Evolutionary conservation across 768 basidiomycete species (phyloP).

Genomic region (Lactarius deliciosus): DNA sequence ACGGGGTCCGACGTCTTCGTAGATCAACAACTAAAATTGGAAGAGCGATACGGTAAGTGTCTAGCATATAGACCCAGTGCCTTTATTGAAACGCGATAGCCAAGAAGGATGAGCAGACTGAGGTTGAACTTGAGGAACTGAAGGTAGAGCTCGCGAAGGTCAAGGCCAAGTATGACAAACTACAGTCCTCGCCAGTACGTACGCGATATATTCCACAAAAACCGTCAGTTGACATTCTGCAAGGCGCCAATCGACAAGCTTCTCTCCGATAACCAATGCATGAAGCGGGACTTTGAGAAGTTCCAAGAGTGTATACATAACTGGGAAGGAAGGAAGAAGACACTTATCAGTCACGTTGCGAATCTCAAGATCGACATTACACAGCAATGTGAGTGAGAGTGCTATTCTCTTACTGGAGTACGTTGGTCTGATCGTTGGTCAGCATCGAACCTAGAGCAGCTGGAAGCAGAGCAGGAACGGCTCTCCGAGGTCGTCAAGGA

Average conservation of each 20-base stretch:
- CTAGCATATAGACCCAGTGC: background rate
- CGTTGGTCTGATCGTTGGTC: background rate
- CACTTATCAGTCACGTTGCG: conserved; percentile 63
- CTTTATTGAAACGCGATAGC: conserved; percentile 40
- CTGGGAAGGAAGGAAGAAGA: conserved; percentile 67
- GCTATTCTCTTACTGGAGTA: background rate
- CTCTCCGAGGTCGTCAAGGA: conserved; percentile 68
- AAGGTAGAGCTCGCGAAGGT: conserved; percentile 47
- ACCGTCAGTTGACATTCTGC: conserved; percentile 4
- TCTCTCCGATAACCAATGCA: conserved; percentile 57
- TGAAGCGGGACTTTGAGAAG: conserved; percentile 75
- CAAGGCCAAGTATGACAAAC: conserved; percentile 53
- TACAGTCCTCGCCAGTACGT: conserved; percentile 62
- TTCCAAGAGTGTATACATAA: conserved; percentile 73
- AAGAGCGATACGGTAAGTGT: conserved; percentile 71
- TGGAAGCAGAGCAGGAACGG: conserved; percentile 62
- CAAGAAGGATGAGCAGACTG: conserved; percentile 68
- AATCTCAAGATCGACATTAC: conserved; percentile 64
- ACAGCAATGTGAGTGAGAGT: conserved; percentile 47
- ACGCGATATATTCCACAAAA: background rate
- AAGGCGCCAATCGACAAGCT: conserved; percentile 59
- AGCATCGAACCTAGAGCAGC: conserved; percentile 51
- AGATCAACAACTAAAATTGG: conserved; percentile 67
- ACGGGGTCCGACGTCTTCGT: conserved; percentile 65
- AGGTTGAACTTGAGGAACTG: conserved; percentile 61